Conservation (phyloP, 1,139 yeast genomes). For the Geotrichum phurueaensis region DNA sequence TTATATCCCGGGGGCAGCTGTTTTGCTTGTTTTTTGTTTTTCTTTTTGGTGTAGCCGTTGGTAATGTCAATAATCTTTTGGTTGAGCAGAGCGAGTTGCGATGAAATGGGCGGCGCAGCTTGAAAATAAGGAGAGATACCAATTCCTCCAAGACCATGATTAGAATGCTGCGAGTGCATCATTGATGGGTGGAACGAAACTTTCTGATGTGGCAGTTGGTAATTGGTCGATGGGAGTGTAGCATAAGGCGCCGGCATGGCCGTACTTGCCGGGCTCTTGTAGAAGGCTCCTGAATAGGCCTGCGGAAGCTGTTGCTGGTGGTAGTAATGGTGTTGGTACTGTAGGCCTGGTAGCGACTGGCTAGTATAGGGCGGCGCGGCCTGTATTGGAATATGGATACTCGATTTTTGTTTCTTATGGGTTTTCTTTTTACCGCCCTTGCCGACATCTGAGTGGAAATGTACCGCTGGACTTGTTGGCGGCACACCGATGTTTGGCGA, state of each 20-base stretch:
- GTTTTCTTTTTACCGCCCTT: neutral
- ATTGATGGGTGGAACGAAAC: neutral
- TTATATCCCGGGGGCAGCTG: neutral
- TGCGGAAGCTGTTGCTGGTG: neutral
- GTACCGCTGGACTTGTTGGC: neutral
- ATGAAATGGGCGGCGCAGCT: neutral
- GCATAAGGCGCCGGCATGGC: neutral
- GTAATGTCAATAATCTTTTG: neutral
- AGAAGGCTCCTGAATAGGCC: neutral
- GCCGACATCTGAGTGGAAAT: neutral
- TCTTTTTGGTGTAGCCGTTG: neutral
- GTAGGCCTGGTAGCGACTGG: neutral
- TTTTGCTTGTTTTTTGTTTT: neutral
- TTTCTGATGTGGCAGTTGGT: neutral
- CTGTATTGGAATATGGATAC: neutral
- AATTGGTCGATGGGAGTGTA: neutral
- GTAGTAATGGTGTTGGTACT: neutral
- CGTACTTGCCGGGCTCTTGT: neutral
- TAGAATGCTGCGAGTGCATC: neutral
- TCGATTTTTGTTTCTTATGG: neutral
- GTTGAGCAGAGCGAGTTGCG: neutral
- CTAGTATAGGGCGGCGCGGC: neutral
- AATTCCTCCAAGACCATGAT: neutral
- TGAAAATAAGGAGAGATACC: neutral
- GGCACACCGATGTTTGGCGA: neutral